Conservation (phyloP, 2,329 filamentous ascomycete genomes). For the Fusarium siculi region DNA sequence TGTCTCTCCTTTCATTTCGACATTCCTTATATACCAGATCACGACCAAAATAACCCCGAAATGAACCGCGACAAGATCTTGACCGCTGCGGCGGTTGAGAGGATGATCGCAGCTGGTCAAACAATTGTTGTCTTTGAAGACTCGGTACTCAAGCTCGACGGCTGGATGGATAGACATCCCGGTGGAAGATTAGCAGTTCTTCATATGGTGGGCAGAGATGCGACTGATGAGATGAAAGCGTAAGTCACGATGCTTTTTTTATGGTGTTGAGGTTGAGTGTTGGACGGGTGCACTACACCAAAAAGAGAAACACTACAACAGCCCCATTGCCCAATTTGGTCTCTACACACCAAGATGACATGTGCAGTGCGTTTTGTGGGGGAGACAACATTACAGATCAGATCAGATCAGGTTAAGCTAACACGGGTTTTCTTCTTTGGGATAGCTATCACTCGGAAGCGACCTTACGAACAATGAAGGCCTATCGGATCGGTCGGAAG, state of each 20-base stretch:
- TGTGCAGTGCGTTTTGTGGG: neutral
- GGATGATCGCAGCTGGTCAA: slow-evolving; percentile 64
- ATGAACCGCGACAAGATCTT: slow-evolving; percentile 57
- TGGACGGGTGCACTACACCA: neutral
- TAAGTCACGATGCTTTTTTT: slow-evolving; percentile 33
- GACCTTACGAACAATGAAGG: slow-evolving; percentile 67
- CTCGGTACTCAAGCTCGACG: slow-evolving; percentile 63
- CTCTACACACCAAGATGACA: neutral
- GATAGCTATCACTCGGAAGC: slow-evolving; percentile 65
- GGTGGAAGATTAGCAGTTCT: slow-evolving; percentile 68
- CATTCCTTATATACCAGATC: neutral
- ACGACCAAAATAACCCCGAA: neutral
- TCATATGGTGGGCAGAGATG: slow-evolving; percentile 60
- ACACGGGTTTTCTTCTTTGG: slow-evolving; percentile 16
- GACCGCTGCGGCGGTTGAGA: slow-evolving; percentile 58
- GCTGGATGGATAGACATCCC: slow-evolving; percentile 68
- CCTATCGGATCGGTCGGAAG: slow-evolving; percentile 68
- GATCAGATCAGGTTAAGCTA: slow-evolving; percentile 20
- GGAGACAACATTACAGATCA: neutral
- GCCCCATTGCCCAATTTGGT: slow-evolving; percentile 27
- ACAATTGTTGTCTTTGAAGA: slow-evolving; percentile 67
- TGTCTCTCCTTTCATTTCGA: neutral
- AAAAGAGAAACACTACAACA: neutral
- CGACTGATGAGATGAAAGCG: slow-evolving; percentile 51
- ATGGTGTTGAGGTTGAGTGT: neutral